Evolutionary conservation across 768 basidiomycete species (phyloP), one percentile per base, ranked within the genome.

Genomic region (Boletus speciosus): DNA sequence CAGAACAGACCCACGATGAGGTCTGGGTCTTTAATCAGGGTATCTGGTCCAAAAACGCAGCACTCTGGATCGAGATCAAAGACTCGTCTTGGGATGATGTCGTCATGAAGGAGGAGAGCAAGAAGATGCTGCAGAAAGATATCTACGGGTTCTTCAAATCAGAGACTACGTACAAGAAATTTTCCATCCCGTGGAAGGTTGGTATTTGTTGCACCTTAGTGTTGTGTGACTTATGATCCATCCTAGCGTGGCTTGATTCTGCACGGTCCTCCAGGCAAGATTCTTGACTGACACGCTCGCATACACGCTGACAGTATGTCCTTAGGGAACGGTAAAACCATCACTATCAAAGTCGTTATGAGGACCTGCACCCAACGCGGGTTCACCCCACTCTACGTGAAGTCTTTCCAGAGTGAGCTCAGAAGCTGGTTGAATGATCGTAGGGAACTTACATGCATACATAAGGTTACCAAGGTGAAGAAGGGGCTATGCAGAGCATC

Each of bases 141-240:
- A 75, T 93, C 9, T 79, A 81, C 32, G 87, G 86, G 0, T 94
- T 94, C 75, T 92, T 91, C 68, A 74, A 78, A n/a, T 85, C 87
- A 0, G 83, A 90, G 61, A 62, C 76, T 49, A 72, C 87, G 2
- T 93, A 93, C 73, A 86, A 84, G 67, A 80, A 83, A 16, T 75
- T 92, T 4, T 78, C 78, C 1, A 88, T 93, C 52, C 85, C 91
- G 1, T 93, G 91, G 91, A 93, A 91, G 81, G 86, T 85, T 6
- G 19, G 49, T 36, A 8, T 47, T 59, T 29, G 43, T 52, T 35
- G 9, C 16, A 51, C 23, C 41, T 35, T 15, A 8, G 11, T 14
- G 3, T 39, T 34, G 12, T 34, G 12, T 42, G 27, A 12, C 50
- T 59, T 38, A 61, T 10, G 9, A 6, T 48, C 11, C 5, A 36